Evolutionary conservation across 305 asterid genomes (phyloP).

Genomic region (Ajuga reptans): DNA sequence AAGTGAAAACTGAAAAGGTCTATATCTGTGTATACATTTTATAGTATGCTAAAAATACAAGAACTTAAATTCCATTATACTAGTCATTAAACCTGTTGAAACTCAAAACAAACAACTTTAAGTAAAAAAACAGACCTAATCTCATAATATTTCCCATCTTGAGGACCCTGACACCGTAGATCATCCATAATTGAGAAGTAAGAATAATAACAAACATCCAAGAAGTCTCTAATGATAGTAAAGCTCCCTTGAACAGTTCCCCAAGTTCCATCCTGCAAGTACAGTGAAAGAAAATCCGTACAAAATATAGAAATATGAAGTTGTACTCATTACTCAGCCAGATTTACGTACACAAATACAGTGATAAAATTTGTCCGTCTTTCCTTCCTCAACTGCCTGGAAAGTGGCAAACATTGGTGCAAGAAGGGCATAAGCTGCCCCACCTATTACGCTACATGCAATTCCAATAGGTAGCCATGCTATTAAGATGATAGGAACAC

Average conservation of each 20-base stretch:
- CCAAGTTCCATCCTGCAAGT: constrained; percentile 84
- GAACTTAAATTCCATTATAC: too few species aligned
- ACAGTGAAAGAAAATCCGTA: constrained; percentile 13
- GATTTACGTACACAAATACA: constrained; percentile 49
- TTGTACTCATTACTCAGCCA: too few species aligned
- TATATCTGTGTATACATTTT: neutral
- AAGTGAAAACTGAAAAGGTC: neutral
- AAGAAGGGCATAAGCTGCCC: constrained; percentile 72
- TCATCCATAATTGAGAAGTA: constrained; percentile 78
- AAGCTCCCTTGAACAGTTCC: constrained; percentile 55
- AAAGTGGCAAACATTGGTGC: constrained; percentile 81
- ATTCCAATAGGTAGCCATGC: constrained; percentile 65
- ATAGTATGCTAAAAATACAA: neutral
- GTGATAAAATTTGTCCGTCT: constrained; percentile 52
- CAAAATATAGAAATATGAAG: too few species aligned
- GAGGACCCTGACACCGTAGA: constrained; percentile 41
- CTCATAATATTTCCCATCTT: constrained; percentile 57
- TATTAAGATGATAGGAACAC: constrained; percentile 36
- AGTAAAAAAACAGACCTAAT: too few species aligned
- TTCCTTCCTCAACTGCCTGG: constrained; percentile 72
- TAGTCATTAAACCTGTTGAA: too few species aligned
- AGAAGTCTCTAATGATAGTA: constrained; percentile 60
- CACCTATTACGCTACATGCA: constrained; percentile 42
- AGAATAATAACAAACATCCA: constrained; percentile 62
- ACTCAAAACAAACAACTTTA: too few species aligned